These are phyloP conservation scores for Pichia sp. DNA, from an alignment of 1,139 yeast species.

Conservation along the genomic window DNA sequence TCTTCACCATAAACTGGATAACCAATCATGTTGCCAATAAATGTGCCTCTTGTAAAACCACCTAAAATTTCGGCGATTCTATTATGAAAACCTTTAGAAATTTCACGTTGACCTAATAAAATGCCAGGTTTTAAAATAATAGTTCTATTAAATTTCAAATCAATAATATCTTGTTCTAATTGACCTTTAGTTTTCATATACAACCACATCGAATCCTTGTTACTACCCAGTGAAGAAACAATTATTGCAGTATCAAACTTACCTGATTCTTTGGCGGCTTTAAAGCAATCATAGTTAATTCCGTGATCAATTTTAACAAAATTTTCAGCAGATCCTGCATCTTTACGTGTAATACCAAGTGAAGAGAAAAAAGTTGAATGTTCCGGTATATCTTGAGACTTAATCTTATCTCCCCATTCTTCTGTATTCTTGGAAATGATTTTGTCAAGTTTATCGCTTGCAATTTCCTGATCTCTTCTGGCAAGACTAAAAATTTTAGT, in stretches of 20 bases:
- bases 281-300: conserved; percentile 56
- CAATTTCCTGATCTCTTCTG: conserved; percentile 21
- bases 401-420: conserved; percentile 24
- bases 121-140: conserved; percentile 68
- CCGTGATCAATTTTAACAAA: conserved; percentile 69
- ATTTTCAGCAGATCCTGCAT: conserved; percentile 62
- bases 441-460: conserved; percentile 13
- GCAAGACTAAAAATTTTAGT: conserved; percentile 19
- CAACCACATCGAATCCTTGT: conserved; percentile 43
- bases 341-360: conserved; percentile 69
- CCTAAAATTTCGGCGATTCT: conserved; percentile 32
- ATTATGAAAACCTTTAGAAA: conserved; percentile 35
- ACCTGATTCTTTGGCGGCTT: conserved; percentile 63
- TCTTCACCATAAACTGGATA: conserved; percentile 44
- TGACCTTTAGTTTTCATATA: conserved; percentile 60
- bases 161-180: conserved; percentile 53
- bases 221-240: conserved; percentile 58
- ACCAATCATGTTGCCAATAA: conserved; percentile 30
- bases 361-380: conserved; percentile 45
- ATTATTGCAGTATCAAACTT: conserved; percentile 53
- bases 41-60: conserved; percentile 32
- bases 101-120: conserved; percentile 55
- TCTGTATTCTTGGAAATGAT: conserved; percentile 19
- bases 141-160: conserved; percentile 56
- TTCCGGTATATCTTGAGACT: conserved; percentile 16